phyloP scores from a whole-genome alignment of 495 filamentous ascomycete species.

The Penicillium pulvis region DNA sequence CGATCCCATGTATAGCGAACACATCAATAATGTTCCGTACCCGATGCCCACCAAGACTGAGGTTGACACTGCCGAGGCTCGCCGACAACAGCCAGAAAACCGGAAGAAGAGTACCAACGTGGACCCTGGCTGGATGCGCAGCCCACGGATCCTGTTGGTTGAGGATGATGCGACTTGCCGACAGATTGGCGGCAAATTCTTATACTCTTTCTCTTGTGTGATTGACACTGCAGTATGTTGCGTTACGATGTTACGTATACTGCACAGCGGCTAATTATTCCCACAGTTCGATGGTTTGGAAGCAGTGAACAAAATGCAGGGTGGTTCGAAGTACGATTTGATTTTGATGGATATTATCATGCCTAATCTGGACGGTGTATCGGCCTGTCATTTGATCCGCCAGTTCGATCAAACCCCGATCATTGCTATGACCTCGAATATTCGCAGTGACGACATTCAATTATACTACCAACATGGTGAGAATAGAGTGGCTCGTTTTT shows the following conservation, averaged over 20 bases:
- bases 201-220: slow-evolving; percentile 82
- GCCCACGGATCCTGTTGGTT: slow-evolving; percentile 85
- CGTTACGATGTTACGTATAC: no score
- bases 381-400: slow-evolving; percentile 90
- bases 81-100: slow-evolving; percentile 51
- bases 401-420: slow-evolving; percentile 88
- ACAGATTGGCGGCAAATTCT: slow-evolving; percentile 91
- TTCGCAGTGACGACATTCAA: slow-evolving; percentile 93
- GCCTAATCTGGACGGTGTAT: slow-evolving; percentile 94
- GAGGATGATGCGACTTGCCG: slow-evolving; percentile 96
- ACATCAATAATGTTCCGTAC: slow-evolving; percentile 92
- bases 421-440: slow-evolving; percentile 98
- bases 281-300: slow-evolving; percentile 82
- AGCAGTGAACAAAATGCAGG: slow-evolving; percentile 89
- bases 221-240: slow-evolving; percentile 88
- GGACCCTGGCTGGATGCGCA: slow-evolving; percentile 79
- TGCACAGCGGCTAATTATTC: not conserved
- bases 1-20: slow-evolving; percentile 91
- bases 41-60: slow-evolving; percentile 62
- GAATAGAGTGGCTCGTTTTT: slow-evolving; percentile 22
- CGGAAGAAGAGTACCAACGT: slow-evolving; percentile 69
- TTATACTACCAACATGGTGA: slow-evolving; percentile 97
- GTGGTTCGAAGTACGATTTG: slow-evolving; percentile 81
- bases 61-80: slow-evolving; percentile 48
- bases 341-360: slow-evolving; percentile 99